Evolutionary conservation across 164 flowering plant species (phyloP), one percentile per base, ranked within the genome.

Genomic region (Vitis rotundifolia): DNA sequence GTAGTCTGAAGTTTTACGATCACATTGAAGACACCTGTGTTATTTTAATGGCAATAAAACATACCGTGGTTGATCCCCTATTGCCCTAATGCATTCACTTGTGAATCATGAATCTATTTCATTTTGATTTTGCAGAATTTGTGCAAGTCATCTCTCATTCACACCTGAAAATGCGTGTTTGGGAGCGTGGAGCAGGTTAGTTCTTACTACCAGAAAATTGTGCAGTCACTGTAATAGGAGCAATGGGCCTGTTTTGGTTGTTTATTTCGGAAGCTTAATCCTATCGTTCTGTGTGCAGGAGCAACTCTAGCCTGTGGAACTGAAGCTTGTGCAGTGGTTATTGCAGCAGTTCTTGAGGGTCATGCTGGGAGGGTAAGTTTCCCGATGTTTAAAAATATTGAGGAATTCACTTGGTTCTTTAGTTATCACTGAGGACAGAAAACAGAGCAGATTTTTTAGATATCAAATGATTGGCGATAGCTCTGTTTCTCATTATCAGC

Each of bases 161-260:
- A 31, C 97, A 93, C 81, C 76, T 96, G 67, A 93, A 93, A 79
- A 91, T 96, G 99, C 97, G 98, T 72, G 99, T 93, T 66, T 93
- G 99, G 99, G 97, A 95, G 81, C 98, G 97, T 52, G 98, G 99
- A 14, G 99, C 99, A 76, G 98, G 99, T 95, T 73, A 52, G 75
- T 60, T 57, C 16, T 70, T 73, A 22, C 47, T 15, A 37, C 44
- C 44, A 1, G 44, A 37, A 37, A 37, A 37, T 37, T 37, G 44
- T 37, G 44, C 7, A 15, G 31, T 31, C 44, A 16, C 65, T 62
- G 50, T 11, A 44, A 37, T 44, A 37, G 44, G 44, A 3, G 9
- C 2, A 47, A 11, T 8, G n/a, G 13, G 2, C 19, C 44, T 9
- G 5, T 71, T 44, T 65, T 66, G 44, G 15, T 48, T 57, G 44